Evolutionary conservation across 371 early-diverging fungal genomes (phyloP).

Genomic region (Nematocida displodere): DNA sequence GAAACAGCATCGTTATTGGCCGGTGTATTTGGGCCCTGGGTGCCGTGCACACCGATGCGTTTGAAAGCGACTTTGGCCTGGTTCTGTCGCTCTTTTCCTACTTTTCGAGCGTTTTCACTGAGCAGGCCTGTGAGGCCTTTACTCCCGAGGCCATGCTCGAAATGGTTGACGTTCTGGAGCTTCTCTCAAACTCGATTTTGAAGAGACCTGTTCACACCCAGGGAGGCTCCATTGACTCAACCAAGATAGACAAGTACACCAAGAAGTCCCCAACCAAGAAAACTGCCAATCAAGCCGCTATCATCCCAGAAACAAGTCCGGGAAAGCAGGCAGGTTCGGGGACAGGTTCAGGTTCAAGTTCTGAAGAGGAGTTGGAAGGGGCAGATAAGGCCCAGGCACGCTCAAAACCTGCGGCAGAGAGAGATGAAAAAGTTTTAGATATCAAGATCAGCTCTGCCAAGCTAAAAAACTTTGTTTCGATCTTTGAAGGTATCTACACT

Average conservation of each 20-base stretch:
- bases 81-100: constrained; percentile 23
- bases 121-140: constrained; percentile 14
- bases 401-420: background rate
- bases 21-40: constrained; percentile 31
- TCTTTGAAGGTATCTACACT: constrained; percentile 1
- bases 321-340: background rate
- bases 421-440: constrained; percentile 7
- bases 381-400: background rate
- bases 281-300: background rate
- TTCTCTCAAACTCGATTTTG: constrained; percentile 20
- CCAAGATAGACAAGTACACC: background rate
- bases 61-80: constrained; percentile 16
- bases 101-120: constrained; percentile 31
- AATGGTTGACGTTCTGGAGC: constrained; percentile 21
- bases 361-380: background rate
- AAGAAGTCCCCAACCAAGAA: background rate
- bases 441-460: background rate
- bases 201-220: background rate
- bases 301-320: constrained; percentile 39
- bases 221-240: background rate
- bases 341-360: background rate
- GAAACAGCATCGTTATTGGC: constrained; percentile 5
- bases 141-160: background rate
- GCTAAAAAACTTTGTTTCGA: constrained; percentile 10
- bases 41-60: constrained; percentile 13